Conservation (phyloP, 2,329 filamentous ascomycete genomes). For the Fusarium sacchari region DNA sequence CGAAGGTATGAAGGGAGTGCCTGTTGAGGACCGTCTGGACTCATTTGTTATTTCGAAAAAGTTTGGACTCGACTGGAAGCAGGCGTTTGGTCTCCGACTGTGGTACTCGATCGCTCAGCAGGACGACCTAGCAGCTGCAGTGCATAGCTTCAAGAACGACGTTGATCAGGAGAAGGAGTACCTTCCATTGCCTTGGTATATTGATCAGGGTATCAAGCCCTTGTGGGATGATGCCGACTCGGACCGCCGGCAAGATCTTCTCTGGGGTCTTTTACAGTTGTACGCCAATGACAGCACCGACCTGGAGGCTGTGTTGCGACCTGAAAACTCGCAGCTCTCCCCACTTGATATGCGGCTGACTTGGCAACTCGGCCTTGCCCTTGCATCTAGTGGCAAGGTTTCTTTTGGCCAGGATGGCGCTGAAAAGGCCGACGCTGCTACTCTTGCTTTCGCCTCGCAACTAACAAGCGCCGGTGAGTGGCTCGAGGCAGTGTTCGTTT, state of each 20-base stretch:
- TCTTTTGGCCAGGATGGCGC: slow-evolving; percentile 64
- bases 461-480: slow-evolving; percentile 73
- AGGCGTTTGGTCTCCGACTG: slow-evolving; percentile 88
- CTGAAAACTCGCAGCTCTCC: slow-evolving; percentile 79
- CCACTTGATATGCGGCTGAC: slow-evolving; percentile 79
- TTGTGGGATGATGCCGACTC: slow-evolving; percentile 70
- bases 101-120: slow-evolving; percentile 83
- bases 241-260: slow-evolving; percentile 74
- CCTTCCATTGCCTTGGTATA: slow-evolving; percentile 76
- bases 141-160: slow-evolving; percentile 78
- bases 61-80: slow-evolving; percentile 91
- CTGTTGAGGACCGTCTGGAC: slow-evolving; percentile 81
- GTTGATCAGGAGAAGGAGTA: slow-evolving; percentile 77
- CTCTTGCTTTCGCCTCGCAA: slow-evolving; percentile 71
- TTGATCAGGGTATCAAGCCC: slow-evolving; percentile 66
- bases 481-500: slow-evolving; percentile 78
- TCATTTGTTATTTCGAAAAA: slow-evolving; percentile 85
- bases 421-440: slow-evolving; percentile 73
- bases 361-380: slow-evolving; percentile 84
- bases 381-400: slow-evolving; percentile 62
- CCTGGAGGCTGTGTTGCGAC: slow-evolving; percentile 77
- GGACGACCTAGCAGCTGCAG: slow-evolving; percentile 76
- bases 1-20: slow-evolving; percentile 76
- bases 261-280: slow-evolving; percentile 88
- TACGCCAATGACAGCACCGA: slow-evolving; percentile 70